These are phyloP conservation scores for Umbelopsis sp. DNA, from an alignment of 192 early-diverging fungal genomes.

Conservation along the genomic window DNA sequence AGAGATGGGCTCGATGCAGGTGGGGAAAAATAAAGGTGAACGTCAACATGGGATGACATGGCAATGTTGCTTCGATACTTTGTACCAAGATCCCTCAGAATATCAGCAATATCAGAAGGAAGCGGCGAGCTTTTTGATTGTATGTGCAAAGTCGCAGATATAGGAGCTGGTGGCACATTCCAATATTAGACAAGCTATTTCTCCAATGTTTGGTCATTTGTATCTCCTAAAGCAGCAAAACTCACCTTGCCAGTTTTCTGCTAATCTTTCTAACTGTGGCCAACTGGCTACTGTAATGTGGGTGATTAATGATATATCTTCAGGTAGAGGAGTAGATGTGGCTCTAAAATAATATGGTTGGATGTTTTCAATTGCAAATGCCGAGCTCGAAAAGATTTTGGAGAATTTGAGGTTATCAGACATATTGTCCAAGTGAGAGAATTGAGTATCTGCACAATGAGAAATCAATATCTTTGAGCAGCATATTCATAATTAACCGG, in stretches of 20 bases:
- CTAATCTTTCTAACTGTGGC: conserved; percentile 46
- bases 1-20: conserved; percentile 33
- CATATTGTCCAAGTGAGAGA: conserved; percentile 35
- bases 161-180: conserved; percentile 38
- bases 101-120: conserved; percentile 16
- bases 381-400: conserved; percentile 37
- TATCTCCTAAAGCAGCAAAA: neutral
- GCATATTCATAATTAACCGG: neutral
- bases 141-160: conserved; percentile 56
- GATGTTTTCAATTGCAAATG: conserved; percentile 25
- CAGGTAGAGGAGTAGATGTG: conserved; percentile 30
- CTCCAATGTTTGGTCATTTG: neutral
- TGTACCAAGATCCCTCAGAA: conserved; percentile 27
- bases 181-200: neutral
- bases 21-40: conserved; percentile 48
- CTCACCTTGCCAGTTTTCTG: conserved; percentile 55
- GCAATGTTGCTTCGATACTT: conserved; percentile 37
- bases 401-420: conserved; percentile 33
- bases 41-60: conserved; percentile 42
- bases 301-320: conserved; percentile 53
- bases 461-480: neutral
- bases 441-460: conserved; percentile 13
- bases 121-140: conserved; percentile 8
- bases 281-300: conserved; percentile 46
- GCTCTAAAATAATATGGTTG: conserved; percentile 38